Evolutionary conservation across 345 rosid species (phyloP), one percentile per base, ranked within the genome.

Genomic region (Aquilaria malaccensis): DNA sequence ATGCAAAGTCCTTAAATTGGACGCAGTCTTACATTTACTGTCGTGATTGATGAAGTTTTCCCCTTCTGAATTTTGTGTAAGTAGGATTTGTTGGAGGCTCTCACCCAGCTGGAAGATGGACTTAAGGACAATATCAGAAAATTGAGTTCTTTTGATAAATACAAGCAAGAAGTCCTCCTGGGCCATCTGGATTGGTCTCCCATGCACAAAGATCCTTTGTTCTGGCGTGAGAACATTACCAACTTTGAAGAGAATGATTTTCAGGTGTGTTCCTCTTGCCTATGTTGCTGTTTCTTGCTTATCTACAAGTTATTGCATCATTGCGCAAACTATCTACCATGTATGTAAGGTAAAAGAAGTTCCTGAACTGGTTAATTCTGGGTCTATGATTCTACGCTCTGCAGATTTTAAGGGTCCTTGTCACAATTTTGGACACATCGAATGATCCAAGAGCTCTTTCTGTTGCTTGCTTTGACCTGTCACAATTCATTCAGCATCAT

Each of bases 151-250:
- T 93, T 85, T 57, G 96, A 90, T 58, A 93, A 89, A 67, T 93
- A 93, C 66, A 93, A 87, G 81, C 97, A 93, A 72, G 99, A 90
- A 80, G 91, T 87, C 68, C 96, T 89, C 60, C 97, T 87, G 30
- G 97, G 96, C 47, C 95, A 87, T 62, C 95, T 93, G 58, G 99
- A 93, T 70, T 93, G 99, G 99, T 87, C 92, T 70, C 92, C 99
- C 47, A 83, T 93, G 96, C 98, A 93, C 81, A 93, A 93, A 72
- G 96, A 93, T 66, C 82, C 88, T 53, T 54, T 73, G 29, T 93
- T 93, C 77, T 93, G 98, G 98, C 96, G 97, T 50, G 98, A 93
- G 62, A 93, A 87, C 61, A 77, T 93, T 55, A 77, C 77, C 6
- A 66, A 64, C 82, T 90, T 93, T 71, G 98, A 87, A 78, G 98